phyloP scores from a whole-genome alignment of 306 rosid species.

The Quillaja saponaria region DNA sequence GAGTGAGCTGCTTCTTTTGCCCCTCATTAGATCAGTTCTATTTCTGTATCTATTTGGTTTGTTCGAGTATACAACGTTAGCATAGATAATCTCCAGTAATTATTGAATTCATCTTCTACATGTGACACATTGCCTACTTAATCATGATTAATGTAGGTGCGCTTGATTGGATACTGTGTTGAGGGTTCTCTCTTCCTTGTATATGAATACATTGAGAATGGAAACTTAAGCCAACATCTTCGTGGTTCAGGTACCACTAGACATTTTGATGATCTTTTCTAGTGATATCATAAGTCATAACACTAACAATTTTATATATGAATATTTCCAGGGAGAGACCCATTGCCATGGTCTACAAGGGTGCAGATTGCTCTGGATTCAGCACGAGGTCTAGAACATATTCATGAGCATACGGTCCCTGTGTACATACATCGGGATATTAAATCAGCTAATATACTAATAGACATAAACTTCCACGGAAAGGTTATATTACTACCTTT shows the following conservation, averaged over 20 bases:
- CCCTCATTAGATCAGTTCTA: too few species aligned
- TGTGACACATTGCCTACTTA: constrained; percentile 36
- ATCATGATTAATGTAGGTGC: constrained; percentile 59
- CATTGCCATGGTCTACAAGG: constrained; percentile 79
- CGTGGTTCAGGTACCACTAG: constrained; percentile 74
- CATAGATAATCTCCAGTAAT: too few species aligned
- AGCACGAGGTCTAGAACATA: constrained; percentile 95
- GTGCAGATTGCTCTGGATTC: constrained; percentile 97
- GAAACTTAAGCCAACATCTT: constrained; percentile 84
- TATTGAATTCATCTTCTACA: too few species aligned
- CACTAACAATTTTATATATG: neutral
- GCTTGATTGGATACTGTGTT: constrained; percentile 88
- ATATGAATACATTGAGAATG: constrained; percentile 89
- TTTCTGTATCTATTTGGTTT: too few species aligned
- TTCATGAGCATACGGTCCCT: constrained; percentile 97
- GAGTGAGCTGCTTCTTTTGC: too few species aligned
- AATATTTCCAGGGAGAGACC: constrained; percentile 57
- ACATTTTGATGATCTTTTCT: constrained; percentile 15
- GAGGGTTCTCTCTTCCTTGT: constrained; percentile 89
- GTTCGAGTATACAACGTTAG: too few species aligned
- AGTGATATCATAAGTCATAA: constrained; percentile 1
- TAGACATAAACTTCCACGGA: constrained; percentile 75
- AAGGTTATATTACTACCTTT: constrained; percentile 54
- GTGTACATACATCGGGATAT: constrained; percentile 95
- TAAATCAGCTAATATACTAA: constrained; percentile 92